Conservation (phyloP, 148 eudicot genomes). For the Diospyros lotus region DNA sequence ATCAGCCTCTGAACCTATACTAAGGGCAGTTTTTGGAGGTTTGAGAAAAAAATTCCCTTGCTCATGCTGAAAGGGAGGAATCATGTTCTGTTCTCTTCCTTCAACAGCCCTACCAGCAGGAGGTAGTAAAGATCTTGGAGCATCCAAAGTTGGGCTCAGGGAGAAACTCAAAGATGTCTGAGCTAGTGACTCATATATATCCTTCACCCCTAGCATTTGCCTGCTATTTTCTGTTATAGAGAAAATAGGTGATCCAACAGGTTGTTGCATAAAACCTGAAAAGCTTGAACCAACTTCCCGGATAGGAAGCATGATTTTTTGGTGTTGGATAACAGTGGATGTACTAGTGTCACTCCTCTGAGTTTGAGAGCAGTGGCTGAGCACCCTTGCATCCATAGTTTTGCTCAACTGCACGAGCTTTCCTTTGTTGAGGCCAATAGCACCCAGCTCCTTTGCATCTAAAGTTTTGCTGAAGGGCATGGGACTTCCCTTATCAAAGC, state of each 20-base stretch:
- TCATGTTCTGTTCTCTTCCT: slow-evolving; percentile 47
- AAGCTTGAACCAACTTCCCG: slow-evolving; percentile 31
- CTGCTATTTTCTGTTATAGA: slow-evolving; percentile 34
- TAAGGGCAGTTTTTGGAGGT: slow-evolving; percentile 41
- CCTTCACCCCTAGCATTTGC: slow-evolving; percentile 35
- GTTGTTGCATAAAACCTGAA: slow-evolving; percentile 31
- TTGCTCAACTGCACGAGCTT: slow-evolving; percentile 44
- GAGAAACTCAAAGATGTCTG: slow-evolving; percentile 45
- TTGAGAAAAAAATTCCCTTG: slow-evolving; percentile 63
- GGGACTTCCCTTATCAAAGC: too few species aligned
- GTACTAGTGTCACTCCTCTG: slow-evolving; percentile 27
- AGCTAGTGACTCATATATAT: slow-evolving; percentile 38
- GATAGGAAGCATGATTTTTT: slow-evolving; percentile 25
- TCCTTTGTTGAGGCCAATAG: slow-evolving; percentile 34
- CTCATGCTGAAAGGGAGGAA: slow-evolving; percentile 45
- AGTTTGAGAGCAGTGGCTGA: slow-evolving; percentile 28
- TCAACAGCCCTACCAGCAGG: slow-evolving; percentile 37
- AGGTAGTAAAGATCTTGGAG: slow-evolving; percentile 30
- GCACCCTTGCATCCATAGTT: slow-evolving; percentile 26
- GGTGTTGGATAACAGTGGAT: slow-evolving; percentile 28
- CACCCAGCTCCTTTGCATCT: slow-evolving; percentile 9
- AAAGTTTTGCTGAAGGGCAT: too few species aligned
- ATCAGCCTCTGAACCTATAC: slow-evolving; percentile 38
- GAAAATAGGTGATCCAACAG: slow-evolving; percentile 29
- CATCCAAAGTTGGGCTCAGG: slow-evolving; percentile 34